Evolutionary conservation across 331 rosid genomes (phyloP).

Genomic region (Acacia concinna): DNA sequence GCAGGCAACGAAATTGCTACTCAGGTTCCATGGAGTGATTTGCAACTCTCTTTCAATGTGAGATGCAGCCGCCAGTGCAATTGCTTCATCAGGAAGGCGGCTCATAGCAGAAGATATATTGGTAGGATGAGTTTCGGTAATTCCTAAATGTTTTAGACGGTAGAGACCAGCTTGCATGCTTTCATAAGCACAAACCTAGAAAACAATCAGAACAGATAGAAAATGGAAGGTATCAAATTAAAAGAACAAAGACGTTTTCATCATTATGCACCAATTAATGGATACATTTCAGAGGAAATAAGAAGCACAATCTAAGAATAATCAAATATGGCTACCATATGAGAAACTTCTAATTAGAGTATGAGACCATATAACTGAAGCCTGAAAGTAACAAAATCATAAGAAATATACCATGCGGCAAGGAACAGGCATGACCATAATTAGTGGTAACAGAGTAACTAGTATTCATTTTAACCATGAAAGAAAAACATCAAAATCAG

Average conservation of each 20-base stretch:
- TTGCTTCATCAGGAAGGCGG: constrained; percentile 95
- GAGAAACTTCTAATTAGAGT: background rate
- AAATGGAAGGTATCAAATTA: constrained; percentile 15
- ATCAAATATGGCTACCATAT: background rate
- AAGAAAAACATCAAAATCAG: constrained; percentile 4
- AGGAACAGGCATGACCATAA: constrained; percentile 12
- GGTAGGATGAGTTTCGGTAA: constrained; percentile 77
- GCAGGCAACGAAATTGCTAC: constrained; percentile 93
- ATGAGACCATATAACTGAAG: constrained; percentile 11
- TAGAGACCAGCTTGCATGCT: constrained; percentile 98
- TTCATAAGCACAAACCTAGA: constrained; percentile 90
- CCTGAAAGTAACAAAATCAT: constrained; percentile 12
- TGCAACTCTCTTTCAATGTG: constrained; percentile 96
- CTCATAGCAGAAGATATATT: constrained; percentile 90
- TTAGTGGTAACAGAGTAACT: background rate
- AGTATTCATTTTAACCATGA: constrained; percentile 12
- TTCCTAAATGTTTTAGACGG: constrained; percentile 93
- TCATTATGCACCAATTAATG: background rate
- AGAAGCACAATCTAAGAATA: constrained; percentile 15
- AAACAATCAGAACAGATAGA: constrained; percentile 22
- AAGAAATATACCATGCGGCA: background rate
- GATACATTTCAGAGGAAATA: background rate
- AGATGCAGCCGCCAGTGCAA: constrained; percentile 96
- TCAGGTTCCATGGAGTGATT: constrained; percentile 98
- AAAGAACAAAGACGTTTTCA: constrained; percentile 1